Evolutionary conservation across 2,329 filamentous ascomycete species (phyloP).

Genomic region (Phialemoniopsis sp.): DNA sequence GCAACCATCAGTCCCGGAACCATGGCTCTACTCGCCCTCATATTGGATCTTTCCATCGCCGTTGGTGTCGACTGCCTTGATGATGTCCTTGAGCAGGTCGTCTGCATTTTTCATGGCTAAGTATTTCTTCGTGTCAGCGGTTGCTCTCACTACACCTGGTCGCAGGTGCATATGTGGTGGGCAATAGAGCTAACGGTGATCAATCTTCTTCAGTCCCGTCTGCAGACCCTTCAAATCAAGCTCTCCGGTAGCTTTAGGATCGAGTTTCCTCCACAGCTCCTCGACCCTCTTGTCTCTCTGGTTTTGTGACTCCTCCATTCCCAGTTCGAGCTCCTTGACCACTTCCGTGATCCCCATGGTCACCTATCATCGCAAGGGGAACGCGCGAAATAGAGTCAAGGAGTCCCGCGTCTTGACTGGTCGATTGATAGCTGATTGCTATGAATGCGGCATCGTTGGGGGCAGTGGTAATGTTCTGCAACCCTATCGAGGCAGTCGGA

Average conservation of each 20-base stretch:
- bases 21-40: conserved; percentile 56
- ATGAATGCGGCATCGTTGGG: conserved; percentile 19
- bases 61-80: conserved; percentile 78
- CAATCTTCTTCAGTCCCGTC: conserved; percentile 80
- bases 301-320: conserved; percentile 73
- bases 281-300: conserved; percentile 78
- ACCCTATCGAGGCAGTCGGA: too few species aligned
- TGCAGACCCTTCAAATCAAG: conserved; percentile 82
- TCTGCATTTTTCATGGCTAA: conserved; percentile 87
- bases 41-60: conserved; percentile 89
- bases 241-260: conserved; percentile 70
- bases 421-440: conserved; percentile 8
- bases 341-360: conserved; percentile 43
- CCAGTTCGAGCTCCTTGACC: conserved; percentile 50
- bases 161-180: background rate
- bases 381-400: conserved; percentile 6
- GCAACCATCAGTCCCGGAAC: background rate
- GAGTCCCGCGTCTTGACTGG: background rate
- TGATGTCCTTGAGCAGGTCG: conserved; percentile 73
- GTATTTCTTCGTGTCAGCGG: conserved; percentile 4
- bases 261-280: conserved; percentile 78
- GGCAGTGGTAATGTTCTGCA: background rate
- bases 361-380: conserved; percentile 32
- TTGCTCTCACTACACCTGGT: conserved; percentile 1
- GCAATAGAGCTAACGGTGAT: conserved; percentile 66